Evolutionary conservation across 2,329 filamentous ascomycete species (phyloP).

Genomic region (Penicillium sp.): DNA sequence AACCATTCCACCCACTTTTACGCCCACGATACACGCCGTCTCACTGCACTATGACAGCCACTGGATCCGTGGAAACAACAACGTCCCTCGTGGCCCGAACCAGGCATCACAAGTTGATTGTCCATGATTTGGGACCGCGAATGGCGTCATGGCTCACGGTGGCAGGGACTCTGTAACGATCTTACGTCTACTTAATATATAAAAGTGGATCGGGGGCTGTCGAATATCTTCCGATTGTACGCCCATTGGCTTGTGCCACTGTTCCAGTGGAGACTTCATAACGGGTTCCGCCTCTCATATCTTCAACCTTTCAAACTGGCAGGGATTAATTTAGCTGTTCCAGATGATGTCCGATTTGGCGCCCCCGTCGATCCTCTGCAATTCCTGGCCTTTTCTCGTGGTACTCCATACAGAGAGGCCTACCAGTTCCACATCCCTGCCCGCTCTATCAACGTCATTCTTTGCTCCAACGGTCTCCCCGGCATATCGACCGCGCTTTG

Average conservation of each 20-base stretch:
- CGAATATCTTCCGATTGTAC: conserved; percentile 5
- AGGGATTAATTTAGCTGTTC: background rate
- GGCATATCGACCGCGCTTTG: background rate
- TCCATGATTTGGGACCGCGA: background rate
- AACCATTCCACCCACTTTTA: too few species aligned
- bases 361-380: conserved; percentile 1
- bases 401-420: conserved; percentile 8
- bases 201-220: conserved; percentile 14
- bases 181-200: conserved; percentile 26
- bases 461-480: background rate
- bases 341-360: conserved; percentile 1
- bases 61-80: conserved; percentile 14
- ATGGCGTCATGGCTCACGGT: conserved; percentile 18
- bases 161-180: conserved; percentile 10
- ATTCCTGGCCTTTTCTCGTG: background rate
- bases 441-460: conserved; percentile 17
- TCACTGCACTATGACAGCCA: too few species aligned
- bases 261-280: background rate
- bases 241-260: conserved; percentile 7
- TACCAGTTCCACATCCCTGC: too few species aligned
- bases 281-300: too few species aligned
- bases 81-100: too few species aligned
- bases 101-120: background rate
- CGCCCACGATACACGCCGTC: too few species aligned
- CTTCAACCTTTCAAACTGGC: too few species aligned